Conservation (phyloP, 2,329 filamentous ascomycete genomes). For the Fusarium sp. region DNA sequence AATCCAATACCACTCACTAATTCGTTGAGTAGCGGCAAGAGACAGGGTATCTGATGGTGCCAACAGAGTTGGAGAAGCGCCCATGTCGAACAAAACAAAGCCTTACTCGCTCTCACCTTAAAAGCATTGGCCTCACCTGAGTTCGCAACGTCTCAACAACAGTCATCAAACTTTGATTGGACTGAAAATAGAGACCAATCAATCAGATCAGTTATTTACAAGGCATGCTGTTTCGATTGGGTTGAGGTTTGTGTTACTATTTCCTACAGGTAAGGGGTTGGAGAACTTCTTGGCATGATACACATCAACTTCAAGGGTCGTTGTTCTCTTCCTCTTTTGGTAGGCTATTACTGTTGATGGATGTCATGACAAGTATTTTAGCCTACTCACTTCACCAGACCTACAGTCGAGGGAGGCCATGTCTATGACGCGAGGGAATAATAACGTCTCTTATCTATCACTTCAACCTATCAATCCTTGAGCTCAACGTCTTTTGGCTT, state of each 20-base stretch:
- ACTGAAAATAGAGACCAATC: slow-evolving; percentile 28
- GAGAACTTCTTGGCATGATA: slow-evolving; percentile 29
- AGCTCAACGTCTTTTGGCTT: slow-evolving; percentile 5
- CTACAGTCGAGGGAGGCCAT: slow-evolving; percentile 6
- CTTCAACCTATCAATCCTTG: slow-evolving; percentile 12
- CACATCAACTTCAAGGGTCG: slow-evolving; percentile 4
- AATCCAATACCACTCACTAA: too few relatives aligned
- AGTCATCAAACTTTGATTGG: slow-evolving; percentile 34
- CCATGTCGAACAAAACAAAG: slow-evolving; percentile 32
- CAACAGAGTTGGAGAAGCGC: slow-evolving; percentile 33
- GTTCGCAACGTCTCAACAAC: slow-evolving; percentile 42
- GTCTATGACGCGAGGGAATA: slow-evolving; percentile 41
- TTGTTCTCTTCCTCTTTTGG: slow-evolving; percentile 16
- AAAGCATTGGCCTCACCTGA: slow-evolving; percentile 31
- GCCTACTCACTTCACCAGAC: neutral
- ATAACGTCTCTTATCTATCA: slow-evolving; percentile 27
- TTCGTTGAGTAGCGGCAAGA: slow-evolving; percentile 33
- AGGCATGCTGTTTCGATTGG: slow-evolving; percentile 41
- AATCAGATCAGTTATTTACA: slow-evolving; percentile 26
- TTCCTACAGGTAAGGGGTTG: slow-evolving; percentile 33
- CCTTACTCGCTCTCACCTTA: slow-evolving; percentile 17
- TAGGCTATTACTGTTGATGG: slow-evolving; percentile 13
- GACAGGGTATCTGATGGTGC: slow-evolving; percentile 38
- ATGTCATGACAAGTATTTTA: slow-evolving; percentile 18
- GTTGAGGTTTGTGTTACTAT: slow-evolving; percentile 35